Percentiles rank a stretch among this genome's conserved stretches.
These are phyloP conservation scores for Dictyostelium brefeldianum DNA, from an alignment of 78 protist species.

Conservation along the genomic window DNA sequence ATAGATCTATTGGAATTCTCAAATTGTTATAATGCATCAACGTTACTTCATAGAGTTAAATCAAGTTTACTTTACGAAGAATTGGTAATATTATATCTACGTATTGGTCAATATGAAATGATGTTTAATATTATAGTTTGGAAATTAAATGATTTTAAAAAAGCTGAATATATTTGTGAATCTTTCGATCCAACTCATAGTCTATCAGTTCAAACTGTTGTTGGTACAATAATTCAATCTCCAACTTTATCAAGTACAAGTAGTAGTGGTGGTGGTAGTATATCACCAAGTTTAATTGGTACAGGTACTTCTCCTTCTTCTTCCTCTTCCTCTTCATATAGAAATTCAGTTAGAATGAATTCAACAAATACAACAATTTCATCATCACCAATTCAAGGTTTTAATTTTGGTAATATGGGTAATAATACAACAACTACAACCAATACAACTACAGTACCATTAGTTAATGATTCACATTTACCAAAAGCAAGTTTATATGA, in stretches of 20 bases:
- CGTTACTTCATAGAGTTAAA: not conserved
- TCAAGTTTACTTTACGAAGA: conserved; percentile 49
- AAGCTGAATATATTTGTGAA: conserved; percentile 60
- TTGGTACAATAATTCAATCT: not conserved
- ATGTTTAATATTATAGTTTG: conserved; percentile 78
- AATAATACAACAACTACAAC: not conserved
- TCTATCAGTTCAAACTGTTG: conserved; percentile 19
- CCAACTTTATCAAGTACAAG: not conserved
- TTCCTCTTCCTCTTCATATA: not conserved
- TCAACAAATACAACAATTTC: not conserved
- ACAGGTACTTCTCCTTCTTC: not conserved
- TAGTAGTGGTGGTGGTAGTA: not conserved
- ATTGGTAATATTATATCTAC: conserved; percentile 57
- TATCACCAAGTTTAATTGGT: not conserved
- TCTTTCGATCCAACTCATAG: conserved; percentile 45
- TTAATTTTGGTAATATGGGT: not conserved
- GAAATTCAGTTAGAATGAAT: not conserved
- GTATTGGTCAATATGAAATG: conserved; percentile 55
- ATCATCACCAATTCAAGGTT: conserved; percentile 22
- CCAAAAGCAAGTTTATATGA: conserved; percentile 46
- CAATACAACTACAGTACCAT: not conserved
- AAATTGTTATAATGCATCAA: conserved; percentile 56
- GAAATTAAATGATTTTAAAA: conserved; percentile 60
- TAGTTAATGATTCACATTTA: not conserved
- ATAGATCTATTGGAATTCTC: conserved; percentile 49